These are phyloP conservation scores for Fragilariopsis cylindrus DNA, from an alignment of 108 stramenopile species.

Conservation along the genomic window DNA sequence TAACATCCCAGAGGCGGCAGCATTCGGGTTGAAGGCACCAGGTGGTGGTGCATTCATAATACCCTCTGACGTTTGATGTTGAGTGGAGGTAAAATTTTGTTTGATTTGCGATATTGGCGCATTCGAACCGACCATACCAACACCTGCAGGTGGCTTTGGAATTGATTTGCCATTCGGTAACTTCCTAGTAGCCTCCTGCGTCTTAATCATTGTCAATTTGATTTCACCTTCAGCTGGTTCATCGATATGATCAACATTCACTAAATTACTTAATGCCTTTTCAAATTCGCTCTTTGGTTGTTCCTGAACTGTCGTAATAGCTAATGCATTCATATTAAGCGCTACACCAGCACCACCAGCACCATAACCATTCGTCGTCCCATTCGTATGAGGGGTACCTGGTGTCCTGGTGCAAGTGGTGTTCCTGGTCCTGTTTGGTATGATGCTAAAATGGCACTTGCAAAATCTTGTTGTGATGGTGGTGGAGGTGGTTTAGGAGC, in stretches of 20 bases:
- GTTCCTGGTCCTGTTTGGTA: conserved; percentile 34
- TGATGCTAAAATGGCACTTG: conserved; percentile 33
- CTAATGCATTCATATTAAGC: conserved; percentile 43
- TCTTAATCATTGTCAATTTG: conserved; percentile 50
- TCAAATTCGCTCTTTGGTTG: conserved; percentile 44
- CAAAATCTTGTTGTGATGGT: conserved; percentile 42
- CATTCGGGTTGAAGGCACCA: conserved; percentile 40
- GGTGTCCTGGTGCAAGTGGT: conserved; percentile 20
- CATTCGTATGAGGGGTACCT: neutral
- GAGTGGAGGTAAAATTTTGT: conserved; percentile 31
- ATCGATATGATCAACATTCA: conserved; percentile 64
- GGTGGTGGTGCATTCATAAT: conserved; percentile 58
- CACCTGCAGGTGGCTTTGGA: conserved; percentile 42
- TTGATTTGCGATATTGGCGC: conserved; percentile 52
- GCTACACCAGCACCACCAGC: neutral
- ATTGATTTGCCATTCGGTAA: conserved; percentile 40
- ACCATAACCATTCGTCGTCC: conserved; percentile 18
- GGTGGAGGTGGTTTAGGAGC: conserved; percentile 58
- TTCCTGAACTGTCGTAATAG: conserved; percentile 29
- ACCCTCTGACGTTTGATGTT: conserved; percentile 18
- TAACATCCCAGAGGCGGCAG: conserved; percentile 43
- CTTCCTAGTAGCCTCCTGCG: conserved; percentile 47
- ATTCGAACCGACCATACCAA: conserved; percentile 29
- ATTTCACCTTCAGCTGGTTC: conserved; percentile 52
- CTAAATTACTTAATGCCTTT: conserved; percentile 47